phyloP scores from a whole-genome alignment of 192 early-diverging fungal species.

The Oehlia diaphana region DNA sequence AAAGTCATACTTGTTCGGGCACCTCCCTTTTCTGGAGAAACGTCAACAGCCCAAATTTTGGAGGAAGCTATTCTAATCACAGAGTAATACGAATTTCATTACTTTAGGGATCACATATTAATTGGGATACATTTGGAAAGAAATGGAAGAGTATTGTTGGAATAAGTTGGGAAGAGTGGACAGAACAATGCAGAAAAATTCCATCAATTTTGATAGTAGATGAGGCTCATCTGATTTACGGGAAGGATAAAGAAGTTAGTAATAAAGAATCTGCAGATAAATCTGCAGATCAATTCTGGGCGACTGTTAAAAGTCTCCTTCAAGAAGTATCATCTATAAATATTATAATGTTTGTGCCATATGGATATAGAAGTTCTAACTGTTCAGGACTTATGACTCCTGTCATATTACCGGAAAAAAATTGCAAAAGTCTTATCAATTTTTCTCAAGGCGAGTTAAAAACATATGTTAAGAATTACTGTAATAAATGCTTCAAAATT shows the following conservation, averaged over 20 bases:
- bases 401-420: too few relatives aligned
- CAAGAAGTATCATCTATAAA: not conserved
- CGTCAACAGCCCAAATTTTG: too few relatives aligned
- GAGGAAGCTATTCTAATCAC: not conserved
- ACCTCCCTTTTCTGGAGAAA: too few relatives aligned
- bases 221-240: slow-evolving; percentile 6
- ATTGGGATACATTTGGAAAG: too few relatives aligned
- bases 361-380: too few relatives aligned
- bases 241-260: not conserved
- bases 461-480: too few relatives aligned
- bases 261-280: not conserved
- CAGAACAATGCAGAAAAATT: slow-evolving; percentile 11
- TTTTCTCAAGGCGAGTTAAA: too few relatives aligned
- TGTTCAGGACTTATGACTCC: too few relatives aligned
- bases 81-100: slow-evolving; percentile 14
- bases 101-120: slow-evolving; percentile 8
- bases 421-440: too few relatives aligned
- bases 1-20: too few relatives aligned
- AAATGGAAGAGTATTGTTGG: not conserved
- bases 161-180: slow-evolving; percentile 12
- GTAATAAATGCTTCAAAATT: too few relatives aligned
- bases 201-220: slow-evolving; percentile 4
- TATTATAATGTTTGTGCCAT: not conserved
- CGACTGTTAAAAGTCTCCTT: not conserved
- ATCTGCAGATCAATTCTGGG: slow-evolving; percentile 21